phyloP scores from a whole-genome alignment of 768 basidiomycete species.

The Trametes cubensis region DNA sequence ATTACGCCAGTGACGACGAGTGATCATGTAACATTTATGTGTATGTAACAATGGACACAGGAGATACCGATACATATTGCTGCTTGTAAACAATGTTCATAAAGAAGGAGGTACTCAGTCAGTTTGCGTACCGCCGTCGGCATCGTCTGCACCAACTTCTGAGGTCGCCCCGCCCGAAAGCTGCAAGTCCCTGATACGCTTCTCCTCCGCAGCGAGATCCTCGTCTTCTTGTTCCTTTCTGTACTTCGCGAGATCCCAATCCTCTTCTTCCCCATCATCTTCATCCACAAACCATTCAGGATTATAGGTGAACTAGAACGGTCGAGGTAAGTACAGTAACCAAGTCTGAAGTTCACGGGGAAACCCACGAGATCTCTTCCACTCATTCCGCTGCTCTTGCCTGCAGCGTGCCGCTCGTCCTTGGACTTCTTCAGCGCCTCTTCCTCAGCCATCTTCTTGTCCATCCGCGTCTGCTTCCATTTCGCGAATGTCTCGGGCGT shows the following conservation, averaged over 20 bases:
- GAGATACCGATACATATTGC: slow-evolving; percentile 19
- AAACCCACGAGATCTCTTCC: slow-evolving; percentile 85
- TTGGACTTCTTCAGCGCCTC: slow-evolving; percentile 84
- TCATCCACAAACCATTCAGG: slow-evolving; percentile 91
- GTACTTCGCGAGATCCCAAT: slow-evolving; percentile 58
- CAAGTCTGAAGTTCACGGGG: not conserved
- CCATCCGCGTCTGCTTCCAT: slow-evolving; percentile 95
- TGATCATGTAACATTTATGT: slow-evolving; percentile 16
- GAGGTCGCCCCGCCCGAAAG: slow-evolving; percentile 37
- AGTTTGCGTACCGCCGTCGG: slow-evolving; percentile 25
- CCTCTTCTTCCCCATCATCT: slow-evolving; percentile 51
- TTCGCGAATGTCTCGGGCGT: slow-evolving; percentile 87
- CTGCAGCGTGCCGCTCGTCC: slow-evolving; percentile 77
- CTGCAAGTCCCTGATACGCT: slow-evolving; percentile 49
- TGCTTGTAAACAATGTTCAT: slow-evolving; percentile 5
- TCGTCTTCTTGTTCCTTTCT: slow-evolving; percentile 64
- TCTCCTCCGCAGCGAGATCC: slow-evolving; percentile 55
- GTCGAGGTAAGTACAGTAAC: slow-evolving; percentile 1
- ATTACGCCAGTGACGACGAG: slow-evolving; percentile 78
- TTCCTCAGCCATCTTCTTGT: slow-evolving; percentile 91
- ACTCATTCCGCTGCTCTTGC: slow-evolving; percentile 92
- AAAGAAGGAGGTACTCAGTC: not conserved
- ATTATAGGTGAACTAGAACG: slow-evolving; percentile 87
- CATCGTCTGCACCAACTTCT: slow-evolving; percentile 37
- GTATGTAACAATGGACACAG: slow-evolving; percentile 24